These are phyloP conservation scores for Bacidia gigantensis DNA, from an alignment of 495 filamentous ascomycete species.

Conservation along the genomic window DNA sequence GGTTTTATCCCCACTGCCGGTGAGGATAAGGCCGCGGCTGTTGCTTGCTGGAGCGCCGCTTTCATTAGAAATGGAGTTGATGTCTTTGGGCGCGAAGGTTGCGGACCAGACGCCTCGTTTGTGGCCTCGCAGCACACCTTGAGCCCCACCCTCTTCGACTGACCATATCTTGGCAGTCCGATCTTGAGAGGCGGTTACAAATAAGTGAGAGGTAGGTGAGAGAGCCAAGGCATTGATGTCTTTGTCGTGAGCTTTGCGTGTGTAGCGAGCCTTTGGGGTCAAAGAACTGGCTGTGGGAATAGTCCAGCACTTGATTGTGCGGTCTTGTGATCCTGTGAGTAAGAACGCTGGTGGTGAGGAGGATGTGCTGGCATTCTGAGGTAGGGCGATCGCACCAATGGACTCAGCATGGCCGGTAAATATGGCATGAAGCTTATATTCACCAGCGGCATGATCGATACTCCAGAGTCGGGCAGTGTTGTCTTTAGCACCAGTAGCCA, in stretches of 20 bases:
- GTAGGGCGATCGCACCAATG: slow-evolving; percentile 79
- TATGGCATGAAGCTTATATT: slow-evolving; percentile 63
- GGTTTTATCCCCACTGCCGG: slow-evolving; percentile 87
- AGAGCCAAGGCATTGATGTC: slow-evolving; percentile 94
- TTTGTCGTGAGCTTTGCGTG: slow-evolving; percentile 91
- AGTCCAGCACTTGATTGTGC: slow-evolving; percentile 86
- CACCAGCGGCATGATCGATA: slow-evolving; percentile 59
- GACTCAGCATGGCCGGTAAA: slow-evolving; percentile 91
- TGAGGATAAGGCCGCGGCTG: slow-evolving; percentile 61
- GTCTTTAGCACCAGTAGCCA: slow-evolving; percentile 91
- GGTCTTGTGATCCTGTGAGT: slow-evolving; percentile 84
- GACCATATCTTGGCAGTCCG: slow-evolving; percentile 95
- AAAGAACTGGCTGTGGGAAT: slow-evolving; percentile 36
- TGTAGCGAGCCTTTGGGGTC: slow-evolving; percentile 48
- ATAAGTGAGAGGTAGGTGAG: slow-evolving; percentile 51
- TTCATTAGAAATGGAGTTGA: slow-evolving; percentile 56
- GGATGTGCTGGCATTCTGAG: slow-evolving; percentile 47
- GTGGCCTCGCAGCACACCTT: slow-evolving; percentile 84
- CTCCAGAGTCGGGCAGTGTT: slow-evolving; percentile 88
- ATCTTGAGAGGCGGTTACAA: slow-evolving; percentile 94
- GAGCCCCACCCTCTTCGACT: slow-evolving; percentile 68
- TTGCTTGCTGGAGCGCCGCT: slow-evolving; percentile 46
- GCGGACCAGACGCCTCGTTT: slow-evolving; percentile 91
- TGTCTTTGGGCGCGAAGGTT: slow-evolving; percentile 66
- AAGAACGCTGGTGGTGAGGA: slow-evolving; percentile 69